Evolutionary conservation across 2,329 filamentous ascomycete species (phyloP).

Genomic region (Pestalotiopsis sp.): DNA sequence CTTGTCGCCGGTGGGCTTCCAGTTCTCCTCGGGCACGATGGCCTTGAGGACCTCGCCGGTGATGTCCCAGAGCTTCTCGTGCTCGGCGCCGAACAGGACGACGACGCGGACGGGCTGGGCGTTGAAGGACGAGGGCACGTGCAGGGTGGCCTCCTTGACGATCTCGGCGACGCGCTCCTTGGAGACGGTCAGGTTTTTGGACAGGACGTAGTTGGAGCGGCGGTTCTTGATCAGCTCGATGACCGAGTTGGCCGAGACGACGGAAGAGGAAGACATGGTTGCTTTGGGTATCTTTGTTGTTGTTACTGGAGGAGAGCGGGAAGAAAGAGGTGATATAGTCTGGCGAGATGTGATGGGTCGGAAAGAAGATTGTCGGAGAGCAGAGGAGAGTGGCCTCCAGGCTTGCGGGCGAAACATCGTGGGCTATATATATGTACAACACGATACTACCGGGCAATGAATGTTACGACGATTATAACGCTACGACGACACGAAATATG

Average conservation of each 20-base stretch:
- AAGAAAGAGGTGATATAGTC: not conserved
- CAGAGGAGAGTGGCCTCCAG: not conserved
- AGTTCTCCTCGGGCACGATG: constrained; percentile 67
- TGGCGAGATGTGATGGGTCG: not conserved
- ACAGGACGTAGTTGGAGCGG: constrained; percentile 69
- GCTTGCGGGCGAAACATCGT: constrained; percentile 4
- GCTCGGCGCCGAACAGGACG: constrained; percentile 78
- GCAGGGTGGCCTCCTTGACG: constrained; percentile 62
- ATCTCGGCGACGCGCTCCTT: constrained; percentile 65
- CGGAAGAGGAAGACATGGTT: constrained; percentile 27
- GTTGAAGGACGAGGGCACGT: constrained; percentile 86
- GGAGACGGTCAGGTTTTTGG: constrained; percentile 62
- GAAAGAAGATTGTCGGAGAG: not conserved
- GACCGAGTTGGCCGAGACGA: constrained; percentile 51
- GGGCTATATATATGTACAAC: constrained; percentile 5
- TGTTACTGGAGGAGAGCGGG: constrained; percentile 1
- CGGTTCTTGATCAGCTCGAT: constrained; percentile 67
- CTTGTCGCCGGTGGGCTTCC: constrained; percentile 49
- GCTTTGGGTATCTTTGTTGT: constrained; percentile 16
- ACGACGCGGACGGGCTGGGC: constrained; percentile 79
- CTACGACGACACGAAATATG: not conserved
- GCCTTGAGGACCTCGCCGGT: constrained; percentile 64
- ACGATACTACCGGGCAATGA: not conserved
- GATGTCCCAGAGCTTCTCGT: constrained; percentile 86
- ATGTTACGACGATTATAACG: not conserved